Evolutionary conservation across 176 grass and related monocot species (phyloP), one percentile per base, ranked within the genome.

Genomic region (Oryza meyeriana): DNA sequence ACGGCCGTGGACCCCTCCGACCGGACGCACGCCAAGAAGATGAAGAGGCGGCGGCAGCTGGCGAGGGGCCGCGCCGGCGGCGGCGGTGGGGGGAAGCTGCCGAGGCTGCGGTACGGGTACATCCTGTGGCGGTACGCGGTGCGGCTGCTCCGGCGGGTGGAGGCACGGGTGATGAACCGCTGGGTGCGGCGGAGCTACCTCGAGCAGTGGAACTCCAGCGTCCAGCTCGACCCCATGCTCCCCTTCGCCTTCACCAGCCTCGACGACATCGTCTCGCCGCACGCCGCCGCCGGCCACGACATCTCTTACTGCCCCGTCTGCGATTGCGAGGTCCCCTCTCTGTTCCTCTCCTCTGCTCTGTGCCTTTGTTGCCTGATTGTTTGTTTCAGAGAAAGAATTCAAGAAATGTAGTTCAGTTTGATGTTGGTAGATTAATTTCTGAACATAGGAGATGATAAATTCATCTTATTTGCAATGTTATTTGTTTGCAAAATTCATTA

Each of bases 221-320:
- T 91, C 10, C 96, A 95, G 75, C 74, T 95, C 87, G 93, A 99
- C 25, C 91, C 96, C 36, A 90, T 99, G 68, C 78, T 99, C 31
- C 91, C 93, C 32, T 99, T 99, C 48, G 93, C 96, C 16, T 87
- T 99, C 79, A 90, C 90, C 33, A 89, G 90, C 11, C 84, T 91
- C 10, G 91, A 94, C 2, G 93, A 95, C 52, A 73, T 92, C 35
- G 80, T 95, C 30, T 82, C 96, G 4, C 90, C 93, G 26, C 80
- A 87, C 31, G 58, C 83, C 44, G 26, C 78, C 6, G 83, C 83
- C 20, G 91, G 90, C 6, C 83, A 84, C 33, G 96, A 95, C 63
- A 93, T 95, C 84, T 95, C 96, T 0, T 99, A 85, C 77, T 99
- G 96, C 62, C 87, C 87, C 61, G 74, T 99, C 79, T 99, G 96